A percentile compares a stretch with the other conserved stretches of the same genome.
These are phyloP conservation scores for Chiua virens DNA, from an alignment of 768 basidiomycete species.

Conservation along the genomic window DNA sequence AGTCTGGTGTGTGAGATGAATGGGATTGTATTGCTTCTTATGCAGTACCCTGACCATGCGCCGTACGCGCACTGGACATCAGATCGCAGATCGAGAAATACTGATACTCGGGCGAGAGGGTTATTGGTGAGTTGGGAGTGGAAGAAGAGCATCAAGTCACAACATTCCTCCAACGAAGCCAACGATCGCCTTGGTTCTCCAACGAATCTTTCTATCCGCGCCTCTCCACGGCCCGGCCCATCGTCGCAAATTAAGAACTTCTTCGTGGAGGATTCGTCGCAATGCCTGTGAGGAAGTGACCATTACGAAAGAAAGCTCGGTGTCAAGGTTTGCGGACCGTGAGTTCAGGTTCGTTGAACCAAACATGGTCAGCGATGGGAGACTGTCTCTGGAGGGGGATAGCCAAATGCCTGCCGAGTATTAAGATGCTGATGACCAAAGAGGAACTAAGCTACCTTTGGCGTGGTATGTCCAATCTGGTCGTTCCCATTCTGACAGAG, in stretches of 20 bases:
- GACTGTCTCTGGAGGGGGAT: slow-evolving; percentile 50
- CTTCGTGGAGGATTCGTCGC: slow-evolving; percentile 49
- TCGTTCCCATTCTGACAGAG: slow-evolving; percentile 84
- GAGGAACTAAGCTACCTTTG: slow-evolving; percentile 61
- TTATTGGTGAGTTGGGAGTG: slow-evolving; percentile 8
- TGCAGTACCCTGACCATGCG: neutral
- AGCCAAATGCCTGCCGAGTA: slow-evolving; percentile 74
- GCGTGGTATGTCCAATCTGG: slow-evolving; percentile 98
- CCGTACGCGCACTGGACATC: neutral
- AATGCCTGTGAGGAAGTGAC: slow-evolving; percentile 58
- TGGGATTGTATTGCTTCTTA: neutral
- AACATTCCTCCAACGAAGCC: slow-evolving; percentile 70
- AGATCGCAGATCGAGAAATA: neutral
- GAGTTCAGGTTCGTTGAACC: slow-evolving; percentile 95
- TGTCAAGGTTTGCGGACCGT: slow-evolving; percentile 86
- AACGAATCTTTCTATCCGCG: slow-evolving; percentile 53
- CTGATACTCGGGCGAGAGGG: neutral
- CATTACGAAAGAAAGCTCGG: slow-evolving; percentile 88
- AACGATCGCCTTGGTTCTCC: slow-evolving; percentile 63
- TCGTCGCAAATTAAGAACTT: slow-evolving; percentile 50
- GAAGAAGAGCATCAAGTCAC: slow-evolving; percentile 29
- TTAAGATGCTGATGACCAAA: slow-evolving; percentile 1
- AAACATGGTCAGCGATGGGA: slow-evolving; percentile 77
- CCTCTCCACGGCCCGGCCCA: slow-evolving; percentile 62
- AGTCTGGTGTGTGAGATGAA: neutral